Evolutionary conservation across 2,329 filamentous ascomycete genomes (phyloP).

Genomic region (Diaporthe eres): DNA sequence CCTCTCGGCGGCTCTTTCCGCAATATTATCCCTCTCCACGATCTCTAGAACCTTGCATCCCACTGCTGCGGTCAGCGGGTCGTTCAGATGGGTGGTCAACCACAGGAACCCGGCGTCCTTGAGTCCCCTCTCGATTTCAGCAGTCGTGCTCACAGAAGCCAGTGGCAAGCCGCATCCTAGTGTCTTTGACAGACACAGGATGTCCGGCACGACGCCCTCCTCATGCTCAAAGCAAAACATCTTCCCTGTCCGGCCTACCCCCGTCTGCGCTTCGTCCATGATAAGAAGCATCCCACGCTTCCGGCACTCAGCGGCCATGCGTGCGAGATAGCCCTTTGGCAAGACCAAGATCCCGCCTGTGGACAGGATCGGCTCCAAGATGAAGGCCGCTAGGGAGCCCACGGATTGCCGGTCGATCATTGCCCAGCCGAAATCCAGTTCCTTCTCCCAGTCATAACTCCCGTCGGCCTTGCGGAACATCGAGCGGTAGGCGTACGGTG

Average conservation of each 20-base stretch:
- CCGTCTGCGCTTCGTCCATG: conserved; percentile 73
- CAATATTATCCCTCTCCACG: conserved; percentile 62
- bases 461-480: conserved; percentile 71
- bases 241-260: conserved; percentile 67
- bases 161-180: conserved; percentile 67
- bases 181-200: conserved; percentile 67
- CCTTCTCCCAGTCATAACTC: conserved; percentile 75
- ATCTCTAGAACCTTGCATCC: conserved; percentile 69
- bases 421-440: conserved; percentile 74
- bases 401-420: conserved; percentile 71
- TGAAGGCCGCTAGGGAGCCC: conserved; percentile 73
- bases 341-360: conserved; percentile 69
- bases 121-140: conserved; percentile 61
- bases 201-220: conserved; percentile 62
- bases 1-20: conserved; percentile 55
- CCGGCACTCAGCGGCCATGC: conserved; percentile 65
- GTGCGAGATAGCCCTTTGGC: conserved; percentile 68
- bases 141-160: conserved; percentile 63
- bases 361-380: conserved; percentile 73
- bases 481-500: conserved; percentile 73
- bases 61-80: conserved; percentile 66
- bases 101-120: conserved; percentile 62
- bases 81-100: conserved; percentile 68
- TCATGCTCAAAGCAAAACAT: conserved; percentile 72
- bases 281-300: conserved; percentile 70